A percentile compares a stretch with the other conserved stretches of the same genome.
phyloP scores from a whole-genome alignment of 129 eudicot genomes.

The Logfia minima region DNA sequence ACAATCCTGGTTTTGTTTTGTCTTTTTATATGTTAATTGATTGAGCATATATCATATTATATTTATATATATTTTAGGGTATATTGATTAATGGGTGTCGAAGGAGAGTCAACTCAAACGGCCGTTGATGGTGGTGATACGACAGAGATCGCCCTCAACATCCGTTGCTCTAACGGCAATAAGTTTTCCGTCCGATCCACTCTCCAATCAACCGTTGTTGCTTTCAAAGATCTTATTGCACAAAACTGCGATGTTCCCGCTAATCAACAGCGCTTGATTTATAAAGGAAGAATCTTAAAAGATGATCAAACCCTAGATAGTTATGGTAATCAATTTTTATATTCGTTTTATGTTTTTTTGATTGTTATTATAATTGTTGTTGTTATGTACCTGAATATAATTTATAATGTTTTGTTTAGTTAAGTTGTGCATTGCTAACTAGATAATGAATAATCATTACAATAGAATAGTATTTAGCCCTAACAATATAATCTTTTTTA shows the following conservation, averaged over 20 bases:
- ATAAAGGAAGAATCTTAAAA: slow-evolving; percentile 87
- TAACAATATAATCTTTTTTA: background rate
- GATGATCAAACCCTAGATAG: slow-evolving; percentile 88
- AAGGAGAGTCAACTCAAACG: slow-evolving; percentile 62
- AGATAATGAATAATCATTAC: background rate
- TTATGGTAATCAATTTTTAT: slow-evolving; percentile 49
- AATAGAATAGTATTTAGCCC: background rate
- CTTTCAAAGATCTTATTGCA: slow-evolving; percentile 58
- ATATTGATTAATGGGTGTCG: slow-evolving; percentile 47
- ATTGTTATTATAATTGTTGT: background rate
- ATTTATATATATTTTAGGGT: background rate
- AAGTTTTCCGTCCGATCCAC: slow-evolving; percentile 60
- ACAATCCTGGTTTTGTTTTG: slow-evolving; percentile 17
- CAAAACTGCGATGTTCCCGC: slow-evolving; percentile 79
- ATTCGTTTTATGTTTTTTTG: background rate
- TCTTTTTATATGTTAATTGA: slow-evolving; percentile 9
- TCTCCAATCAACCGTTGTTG: slow-evolving; percentile 56
- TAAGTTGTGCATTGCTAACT: slow-evolving; percentile 10
- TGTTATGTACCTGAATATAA: background rate
- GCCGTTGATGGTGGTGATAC: slow-evolving; percentile 38
- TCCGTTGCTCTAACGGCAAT: slow-evolving; percentile 79
- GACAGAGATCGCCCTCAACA: slow-evolving; percentile 47
- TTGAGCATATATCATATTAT: background rate
- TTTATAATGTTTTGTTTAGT: background rate
- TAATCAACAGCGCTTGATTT: slow-evolving; percentile 78